These are phyloP conservation scores for Stagonosporopsis tanaceti DNA, from an alignment of 2,329 filamentous ascomycete species.

Conservation along the genomic window DNA sequence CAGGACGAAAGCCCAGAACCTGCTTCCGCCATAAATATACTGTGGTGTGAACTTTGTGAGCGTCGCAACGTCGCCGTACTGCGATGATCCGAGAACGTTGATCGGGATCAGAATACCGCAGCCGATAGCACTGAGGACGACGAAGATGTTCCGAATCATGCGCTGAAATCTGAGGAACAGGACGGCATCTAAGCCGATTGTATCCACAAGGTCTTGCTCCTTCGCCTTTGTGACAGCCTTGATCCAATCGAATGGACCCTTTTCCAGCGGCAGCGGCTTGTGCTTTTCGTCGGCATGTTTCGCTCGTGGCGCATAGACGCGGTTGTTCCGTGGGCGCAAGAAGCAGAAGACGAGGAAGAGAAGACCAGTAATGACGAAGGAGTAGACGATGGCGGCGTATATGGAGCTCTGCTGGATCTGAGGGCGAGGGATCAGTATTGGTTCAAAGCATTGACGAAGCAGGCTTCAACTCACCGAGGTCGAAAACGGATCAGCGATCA, in stretches of 20 bases:
- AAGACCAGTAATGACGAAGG: conserved; percentile 75
- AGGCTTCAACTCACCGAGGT: conserved; percentile 31
- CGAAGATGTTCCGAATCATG: conserved; percentile 92
- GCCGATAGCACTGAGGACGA: conserved; percentile 75
- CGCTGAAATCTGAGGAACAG: conserved; percentile 85
- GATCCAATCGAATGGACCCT: conserved; percentile 88
- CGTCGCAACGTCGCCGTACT: conserved; percentile 35
- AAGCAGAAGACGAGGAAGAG: conserved; percentile 86
- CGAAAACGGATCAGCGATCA: conserved; percentile 53
- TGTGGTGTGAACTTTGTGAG: conserved; percentile 65
- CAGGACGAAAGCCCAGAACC: conserved; percentile 67
- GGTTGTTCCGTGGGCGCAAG: conserved; percentile 85
- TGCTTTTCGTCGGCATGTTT: conserved; percentile 93
- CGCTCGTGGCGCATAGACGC: conserved; percentile 91
- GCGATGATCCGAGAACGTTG: conserved; percentile 63
- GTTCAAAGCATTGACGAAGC: neutral
- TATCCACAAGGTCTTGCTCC: conserved; percentile 79
- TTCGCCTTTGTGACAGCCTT: conserved; percentile 76
- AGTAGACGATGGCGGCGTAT: conserved; percentile 80
- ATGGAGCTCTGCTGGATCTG: conserved; percentile 71
- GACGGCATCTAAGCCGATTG: conserved; percentile 88
- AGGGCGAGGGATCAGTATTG: conserved; percentile 4
- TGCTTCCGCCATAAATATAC: conserved; percentile 57
- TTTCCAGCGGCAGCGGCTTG: conserved; percentile 82
- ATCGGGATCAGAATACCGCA: conserved; percentile 81